Evolutionary conservation across 176 grass and related monocot species (phyloP), one percentile per base, ranked within the genome.

Genomic region (Cocos nucifera): DNA sequence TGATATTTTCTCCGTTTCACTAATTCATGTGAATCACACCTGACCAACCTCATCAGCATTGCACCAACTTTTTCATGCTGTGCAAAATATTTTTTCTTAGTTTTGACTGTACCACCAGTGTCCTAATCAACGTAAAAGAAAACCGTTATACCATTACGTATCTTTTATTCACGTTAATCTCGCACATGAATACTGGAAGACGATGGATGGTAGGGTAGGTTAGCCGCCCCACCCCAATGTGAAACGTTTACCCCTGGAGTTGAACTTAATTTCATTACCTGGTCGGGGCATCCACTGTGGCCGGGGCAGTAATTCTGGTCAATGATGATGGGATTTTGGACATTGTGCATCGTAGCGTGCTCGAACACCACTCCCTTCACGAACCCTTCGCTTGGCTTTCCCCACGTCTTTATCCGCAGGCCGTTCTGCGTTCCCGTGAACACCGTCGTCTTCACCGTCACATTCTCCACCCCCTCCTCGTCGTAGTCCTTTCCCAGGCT

Each of bases 311-410:
- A 97, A 35, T 85, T 73, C 24, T 97, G 93, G 60, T 97, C 87
- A 61, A 97, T 91, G 69, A 92, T 91, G 59, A 97, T 97, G 8
- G 93, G 93, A 78, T 92, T 85, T 59, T 78, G 61, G 25, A 97
- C 93, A 52, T 67, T 73, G 52, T 61, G 44, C 93, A 97, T 97
- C 16, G 59, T 64, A 28, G 87, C 23, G 49, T 97, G 50, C 0
- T 66, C 4, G 83, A 97, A 97, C 15, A 80, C 75, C 44, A 97
- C 79, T 0, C 64, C 71, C 49, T 58, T 63, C 16, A 97, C 87
- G 58, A 67, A 64, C 2, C 93, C 93, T 10, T 63, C 58, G 64
- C 83, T 82, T 29, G 79, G 25, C 20, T 63, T 80, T 14, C 78
- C 73, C 87, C 93, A 97, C 3, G 84, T 97, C 64, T 97, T 97